These are phyloP conservation scores for Saccharomyces kudriavzevii DNA, from an alignment of 805 yeast genomes.

Conservation along the genomic window DNA sequence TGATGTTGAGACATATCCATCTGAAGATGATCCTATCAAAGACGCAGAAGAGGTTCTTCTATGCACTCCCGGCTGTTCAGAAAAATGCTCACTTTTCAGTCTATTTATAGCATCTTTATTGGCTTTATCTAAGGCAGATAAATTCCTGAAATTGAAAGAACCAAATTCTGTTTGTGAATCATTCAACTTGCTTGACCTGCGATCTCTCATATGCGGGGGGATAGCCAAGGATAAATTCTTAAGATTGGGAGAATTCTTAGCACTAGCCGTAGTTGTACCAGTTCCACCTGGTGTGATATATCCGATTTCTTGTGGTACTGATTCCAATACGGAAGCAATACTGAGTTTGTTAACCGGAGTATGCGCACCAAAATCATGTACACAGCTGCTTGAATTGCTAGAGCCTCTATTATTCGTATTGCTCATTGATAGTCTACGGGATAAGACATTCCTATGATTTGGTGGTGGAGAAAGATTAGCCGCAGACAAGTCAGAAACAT, in stretches of 20 bases:
- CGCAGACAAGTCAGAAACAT: conserved; percentile 14
- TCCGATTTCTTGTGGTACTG: conserved; percentile 15
- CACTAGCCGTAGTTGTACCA: conserved; percentile 18
- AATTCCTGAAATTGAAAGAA: conserved; percentile 79
- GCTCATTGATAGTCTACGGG: conserved; percentile 7
- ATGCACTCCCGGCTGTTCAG: conserved; percentile 24
- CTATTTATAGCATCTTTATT: conserved; percentile 87
- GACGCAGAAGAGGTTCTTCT: conserved; percentile 31
- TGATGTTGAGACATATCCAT: conserved; percentile 8
- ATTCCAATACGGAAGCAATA: conserved; percentile 24
- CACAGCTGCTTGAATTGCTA: conserved; percentile 5
- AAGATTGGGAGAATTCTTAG: conserved; percentile 29
- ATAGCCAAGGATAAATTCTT: conserved; percentile 40
- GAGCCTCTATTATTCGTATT: conserved; percentile 10
- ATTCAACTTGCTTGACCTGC: conserved; percentile 64
- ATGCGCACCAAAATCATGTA: conserved; percentile 1
- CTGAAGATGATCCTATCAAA: conserved; percentile 33
- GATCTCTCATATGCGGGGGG: conserved; percentile 54
- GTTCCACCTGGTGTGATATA: neutral
- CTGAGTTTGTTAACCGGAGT: conserved; percentile 23
- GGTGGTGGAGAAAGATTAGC: neutral
- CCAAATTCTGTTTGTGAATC: conserved; percentile 79
- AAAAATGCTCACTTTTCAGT: conserved; percentile 70
- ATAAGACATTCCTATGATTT: neutral
- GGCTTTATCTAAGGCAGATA: conserved; percentile 85